These are phyloP conservation scores for Dunaliella sp. DNA, from an alignment of 139 green algal genomes.

Conservation along the genomic window DNA sequence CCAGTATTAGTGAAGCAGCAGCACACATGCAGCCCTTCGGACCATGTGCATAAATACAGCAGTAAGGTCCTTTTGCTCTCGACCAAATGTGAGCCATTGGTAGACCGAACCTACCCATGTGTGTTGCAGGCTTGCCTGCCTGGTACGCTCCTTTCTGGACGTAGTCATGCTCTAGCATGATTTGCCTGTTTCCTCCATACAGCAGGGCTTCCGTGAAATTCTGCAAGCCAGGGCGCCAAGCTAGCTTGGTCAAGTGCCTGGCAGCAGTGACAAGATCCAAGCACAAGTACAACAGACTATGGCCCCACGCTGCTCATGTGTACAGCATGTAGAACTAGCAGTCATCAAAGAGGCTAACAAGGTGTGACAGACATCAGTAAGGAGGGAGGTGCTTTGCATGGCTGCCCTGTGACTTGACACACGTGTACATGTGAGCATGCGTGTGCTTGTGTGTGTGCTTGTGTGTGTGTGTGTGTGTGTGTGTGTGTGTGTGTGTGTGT, in stretches of 20 bases:
- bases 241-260: no score
- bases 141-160: conserved; percentile 46
- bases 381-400: background rate
- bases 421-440: background rate
- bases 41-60: no score
- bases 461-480: no score
- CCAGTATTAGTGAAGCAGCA: no score
- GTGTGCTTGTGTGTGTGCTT: background rate
- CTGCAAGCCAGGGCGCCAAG: no score
- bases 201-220: conserved; percentile 51
- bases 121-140: conserved; percentile 30
- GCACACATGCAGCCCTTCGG: conserved; percentile 5
- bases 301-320: no score
- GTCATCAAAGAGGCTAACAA: background rate
- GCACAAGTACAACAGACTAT: no score
- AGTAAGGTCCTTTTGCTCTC: no score
- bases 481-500: no score
- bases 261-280: no score
- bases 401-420: background rate
- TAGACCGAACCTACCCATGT: conserved; percentile 34
- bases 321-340: no score
- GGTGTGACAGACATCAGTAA: background rate
- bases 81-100: no score
- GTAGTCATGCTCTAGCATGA: conserved; percentile 41
- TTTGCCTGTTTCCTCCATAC: conserved; percentile 40